phyloP scores from a whole-genome alignment of 495 filamentous ascomycete species.

The Penicillium samsonianum region DNA sequence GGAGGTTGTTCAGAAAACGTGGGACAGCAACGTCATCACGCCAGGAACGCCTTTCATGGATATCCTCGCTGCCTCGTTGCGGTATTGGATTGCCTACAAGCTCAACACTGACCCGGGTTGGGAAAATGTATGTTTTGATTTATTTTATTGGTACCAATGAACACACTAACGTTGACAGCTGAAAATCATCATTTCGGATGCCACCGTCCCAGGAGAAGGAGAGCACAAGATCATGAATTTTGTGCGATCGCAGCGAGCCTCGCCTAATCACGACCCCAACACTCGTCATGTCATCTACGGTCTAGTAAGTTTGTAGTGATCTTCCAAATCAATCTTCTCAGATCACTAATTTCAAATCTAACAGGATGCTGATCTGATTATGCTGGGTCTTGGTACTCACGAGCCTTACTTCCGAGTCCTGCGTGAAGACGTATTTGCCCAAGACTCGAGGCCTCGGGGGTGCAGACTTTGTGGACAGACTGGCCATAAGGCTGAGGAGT shows the following conservation, averaged over 20 bases:
- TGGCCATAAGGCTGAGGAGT: conserved; percentile 83
- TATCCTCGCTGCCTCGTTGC: conserved; percentile 83
- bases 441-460: conserved; percentile 75
- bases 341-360: conserved; percentile 23
- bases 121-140: conserved; percentile 9
- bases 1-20: conserved; percentile 80
- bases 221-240: conserved; percentile 99
- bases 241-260: conserved; percentile 86
- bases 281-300: conserved; percentile 96
- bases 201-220: conserved; percentile 94
- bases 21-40: conserved; percentile 96
- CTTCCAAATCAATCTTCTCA: neutral
- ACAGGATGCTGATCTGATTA: conserved; percentile 93
- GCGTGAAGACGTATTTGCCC: conserved; percentile 94
- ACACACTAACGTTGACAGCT: conserved; percentile 48
- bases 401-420: conserved; percentile 97
- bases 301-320: conserved; percentile 45
- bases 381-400: conserved; percentile 95
- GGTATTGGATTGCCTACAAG: conserved; percentile 97
- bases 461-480: conserved; percentile 89
- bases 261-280: conserved; percentile 91
- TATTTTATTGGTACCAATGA: neutral
- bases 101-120: conserved; percentile 85
- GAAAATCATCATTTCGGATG: conserved; percentile 98
- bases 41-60: conserved; percentile 99